Conservation (phyloP, 2,329 filamentous ascomycete genomes). For the Didymella exigua region DNA sequence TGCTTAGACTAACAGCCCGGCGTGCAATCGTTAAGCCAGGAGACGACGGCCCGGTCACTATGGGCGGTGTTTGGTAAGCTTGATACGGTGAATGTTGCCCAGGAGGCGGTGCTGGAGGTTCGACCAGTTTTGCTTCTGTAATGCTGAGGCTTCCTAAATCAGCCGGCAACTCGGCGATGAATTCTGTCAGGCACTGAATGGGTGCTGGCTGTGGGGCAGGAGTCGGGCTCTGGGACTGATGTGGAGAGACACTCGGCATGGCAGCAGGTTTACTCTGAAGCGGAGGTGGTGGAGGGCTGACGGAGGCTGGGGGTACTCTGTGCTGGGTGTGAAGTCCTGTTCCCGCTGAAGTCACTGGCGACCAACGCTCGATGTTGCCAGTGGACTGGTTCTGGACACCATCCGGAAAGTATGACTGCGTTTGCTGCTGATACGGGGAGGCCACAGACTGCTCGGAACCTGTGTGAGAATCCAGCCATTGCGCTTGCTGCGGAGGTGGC, state of each 20-base stretch:
- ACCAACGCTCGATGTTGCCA: constrained; percentile 33
- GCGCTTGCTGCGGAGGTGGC: constrained; percentile 15
- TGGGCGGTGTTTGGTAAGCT: constrained; percentile 31
- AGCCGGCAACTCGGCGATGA: constrained; percentile 44
- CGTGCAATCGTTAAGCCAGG: constrained; percentile 36
- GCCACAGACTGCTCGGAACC: constrained; percentile 7
- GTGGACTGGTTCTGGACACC: neutral
- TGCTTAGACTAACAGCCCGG: constrained; percentile 37
- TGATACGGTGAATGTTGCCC: constrained; percentile 31
- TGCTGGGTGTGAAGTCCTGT: constrained; percentile 20
- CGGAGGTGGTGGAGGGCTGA: constrained; percentile 28
- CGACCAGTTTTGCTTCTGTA: constrained; percentile 21
- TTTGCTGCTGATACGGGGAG: neutral
- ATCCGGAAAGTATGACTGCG: constrained; percentile 18
- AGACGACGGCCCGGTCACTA: constrained; percentile 24
- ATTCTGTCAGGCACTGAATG: constrained; percentile 27
- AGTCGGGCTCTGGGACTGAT: constrained; percentile 20
- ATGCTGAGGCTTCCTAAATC: constrained; percentile 38
- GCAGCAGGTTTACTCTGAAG: constrained; percentile 16
- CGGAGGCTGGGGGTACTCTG: constrained; percentile 16
- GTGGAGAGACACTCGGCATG: constrained; percentile 14
- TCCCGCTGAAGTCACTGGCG: constrained; percentile 21
- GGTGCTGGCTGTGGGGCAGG: constrained; percentile 16
- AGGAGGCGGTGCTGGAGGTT: constrained; percentile 3
- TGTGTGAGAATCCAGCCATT: constrained; percentile 8